A percentile compares a stretch with the other conserved stretches of the same genome.
phyloP scores from a whole-genome alignment of 768 basidiomycete genomes.

The Dictyophora rubrovolvata region DNA sequence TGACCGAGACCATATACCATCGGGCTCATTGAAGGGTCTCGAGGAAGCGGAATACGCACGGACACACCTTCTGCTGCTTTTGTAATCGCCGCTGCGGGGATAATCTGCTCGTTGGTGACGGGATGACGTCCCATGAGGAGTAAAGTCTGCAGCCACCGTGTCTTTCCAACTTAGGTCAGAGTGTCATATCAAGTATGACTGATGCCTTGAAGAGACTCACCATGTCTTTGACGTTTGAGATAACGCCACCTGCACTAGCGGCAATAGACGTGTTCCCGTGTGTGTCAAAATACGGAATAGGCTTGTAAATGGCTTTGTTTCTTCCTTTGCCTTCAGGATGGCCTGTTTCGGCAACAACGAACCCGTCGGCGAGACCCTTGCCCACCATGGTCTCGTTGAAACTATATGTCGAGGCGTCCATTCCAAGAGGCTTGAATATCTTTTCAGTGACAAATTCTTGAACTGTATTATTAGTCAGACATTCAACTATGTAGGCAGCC shows the following conservation, averaged over 20 bases:
- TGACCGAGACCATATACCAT: conserved; percentile 35
- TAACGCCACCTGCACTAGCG: conserved; percentile 34
- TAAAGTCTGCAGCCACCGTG: conserved; percentile 29
- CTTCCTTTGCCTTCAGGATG: conserved; percentile 18
- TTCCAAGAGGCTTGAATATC: conserved; percentile 30
- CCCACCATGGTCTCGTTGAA: conserved; percentile 22
- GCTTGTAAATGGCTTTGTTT: neutral
- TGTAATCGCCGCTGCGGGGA: conserved; percentile 23
- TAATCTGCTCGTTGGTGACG: conserved; percentile 21
- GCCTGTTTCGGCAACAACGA: conserved; percentile 25
- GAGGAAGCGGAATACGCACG: neutral
- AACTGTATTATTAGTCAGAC: conserved; percentile 25
- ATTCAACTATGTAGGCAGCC: conserved; percentile 2
- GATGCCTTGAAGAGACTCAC: conserved; percentile 17
- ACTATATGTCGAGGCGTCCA: conserved; percentile 32
- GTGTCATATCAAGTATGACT: neutral
- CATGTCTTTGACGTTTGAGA: conserved; percentile 33
- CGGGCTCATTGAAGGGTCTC: conserved; percentile 18
- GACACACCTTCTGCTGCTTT: conserved; percentile 21
- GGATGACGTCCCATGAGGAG: conserved; percentile 26
- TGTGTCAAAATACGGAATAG: conserved; percentile 22
- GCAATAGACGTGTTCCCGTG: conserved; percentile 17
- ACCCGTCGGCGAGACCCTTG: conserved; percentile 15
- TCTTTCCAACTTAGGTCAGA: conserved; percentile 17
- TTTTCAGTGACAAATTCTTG: conserved; percentile 31